These are phyloP conservation scores for Nematocida homosporus DNA, from an alignment of 371 early-diverging fungal species.

Conservation along the genomic window DNA sequence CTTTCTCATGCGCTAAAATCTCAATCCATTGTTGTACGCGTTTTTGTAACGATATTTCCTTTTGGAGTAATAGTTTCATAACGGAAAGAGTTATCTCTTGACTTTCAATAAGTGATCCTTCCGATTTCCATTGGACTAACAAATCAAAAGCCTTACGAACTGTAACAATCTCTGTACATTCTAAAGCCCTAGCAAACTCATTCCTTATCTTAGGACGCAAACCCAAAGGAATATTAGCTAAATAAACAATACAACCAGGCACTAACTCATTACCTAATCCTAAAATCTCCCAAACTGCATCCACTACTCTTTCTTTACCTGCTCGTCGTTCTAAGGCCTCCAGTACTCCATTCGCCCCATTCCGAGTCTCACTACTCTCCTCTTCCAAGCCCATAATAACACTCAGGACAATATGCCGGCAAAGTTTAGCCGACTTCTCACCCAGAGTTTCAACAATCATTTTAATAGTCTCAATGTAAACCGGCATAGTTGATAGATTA, in stretches of 20 bases:
- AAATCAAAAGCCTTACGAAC: constrained; percentile 49
- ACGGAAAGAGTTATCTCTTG: constrained; percentile 26
- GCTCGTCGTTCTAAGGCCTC: constrained; percentile 31
- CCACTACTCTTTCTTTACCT: constrained; percentile 20
- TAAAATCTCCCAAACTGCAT: constrained; percentile 36
- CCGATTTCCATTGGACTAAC: constrained; percentile 37
- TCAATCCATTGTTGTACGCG: constrained; percentile 60
- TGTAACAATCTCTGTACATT: constrained; percentile 45
- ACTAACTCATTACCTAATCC: constrained; percentile 55
- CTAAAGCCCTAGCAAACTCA: constrained; percentile 33
- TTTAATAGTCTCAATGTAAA: constrained; percentile 60
- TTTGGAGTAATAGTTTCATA: constrained; percentile 59
- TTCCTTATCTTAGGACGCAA: neutral
- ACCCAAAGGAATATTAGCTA: constrained; percentile 21
- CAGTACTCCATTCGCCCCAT: constrained; percentile 32
- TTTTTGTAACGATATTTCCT: constrained; percentile 62
- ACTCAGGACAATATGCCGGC: constrained; percentile 53
- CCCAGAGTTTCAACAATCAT: constrained; percentile 45
- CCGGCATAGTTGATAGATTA: constrained; percentile 47
- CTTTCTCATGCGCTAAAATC: neutral
- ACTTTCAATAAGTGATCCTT: constrained; percentile 46
- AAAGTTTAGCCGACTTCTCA: constrained; percentile 32
- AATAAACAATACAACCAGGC: constrained; percentile 45
- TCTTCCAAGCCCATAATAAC: constrained; percentile 61
- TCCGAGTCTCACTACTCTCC: constrained; percentile 58